Evolutionary conservation across 805 yeast genomes (phyloP).

Genomic region (Ogataea thermomethanolica): DNA sequence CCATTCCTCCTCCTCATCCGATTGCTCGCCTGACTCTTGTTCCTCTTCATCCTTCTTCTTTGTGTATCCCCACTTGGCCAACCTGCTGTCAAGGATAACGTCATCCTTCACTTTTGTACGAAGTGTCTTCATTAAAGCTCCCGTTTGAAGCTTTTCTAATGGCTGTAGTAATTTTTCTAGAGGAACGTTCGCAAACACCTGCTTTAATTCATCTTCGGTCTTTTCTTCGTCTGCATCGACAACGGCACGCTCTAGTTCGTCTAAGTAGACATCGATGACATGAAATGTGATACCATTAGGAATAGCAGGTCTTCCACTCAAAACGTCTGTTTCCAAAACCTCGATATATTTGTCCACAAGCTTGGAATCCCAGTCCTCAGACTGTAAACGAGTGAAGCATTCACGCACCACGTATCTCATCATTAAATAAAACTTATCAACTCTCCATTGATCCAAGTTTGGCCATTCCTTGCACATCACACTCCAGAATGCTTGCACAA

Average conservation of each 20-base stretch:
- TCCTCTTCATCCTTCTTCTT: conserved; percentile 27
- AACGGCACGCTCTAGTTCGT: conserved; percentile 72
- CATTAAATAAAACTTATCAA: conserved; percentile 81
- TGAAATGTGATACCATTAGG: conserved; percentile 83
- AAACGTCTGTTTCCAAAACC: conserved; percentile 29
- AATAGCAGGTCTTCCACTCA: conserved; percentile 55
- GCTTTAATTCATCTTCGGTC: conserved; percentile 44
- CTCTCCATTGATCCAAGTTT: conserved; percentile 75
- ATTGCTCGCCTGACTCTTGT: conserved; percentile 26
- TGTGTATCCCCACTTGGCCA: conserved; percentile 60
- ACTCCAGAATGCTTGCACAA: conserved; percentile 76
- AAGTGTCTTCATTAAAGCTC: conserved; percentile 57
- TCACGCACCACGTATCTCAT: conserved; percentile 73
- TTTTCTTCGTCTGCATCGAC: conserved; percentile 46
- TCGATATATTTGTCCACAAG: conserved; percentile 44
- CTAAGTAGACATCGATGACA: conserved; percentile 75
- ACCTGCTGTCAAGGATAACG: conserved; percentile 59
- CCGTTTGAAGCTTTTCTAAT: conserved; percentile 47
- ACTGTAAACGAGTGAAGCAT: conserved; percentile 53
- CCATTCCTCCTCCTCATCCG: conserved; percentile 27
- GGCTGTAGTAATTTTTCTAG: conserved; percentile 42
- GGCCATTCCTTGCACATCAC: conserved; percentile 81
- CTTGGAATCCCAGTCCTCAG: conserved; percentile 51
- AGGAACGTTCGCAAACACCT: conserved; percentile 47
- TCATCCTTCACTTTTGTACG: conserved; percentile 64